Conservation (phyloP, 345 rosid species). For the Ceriops tagal region DNA sequence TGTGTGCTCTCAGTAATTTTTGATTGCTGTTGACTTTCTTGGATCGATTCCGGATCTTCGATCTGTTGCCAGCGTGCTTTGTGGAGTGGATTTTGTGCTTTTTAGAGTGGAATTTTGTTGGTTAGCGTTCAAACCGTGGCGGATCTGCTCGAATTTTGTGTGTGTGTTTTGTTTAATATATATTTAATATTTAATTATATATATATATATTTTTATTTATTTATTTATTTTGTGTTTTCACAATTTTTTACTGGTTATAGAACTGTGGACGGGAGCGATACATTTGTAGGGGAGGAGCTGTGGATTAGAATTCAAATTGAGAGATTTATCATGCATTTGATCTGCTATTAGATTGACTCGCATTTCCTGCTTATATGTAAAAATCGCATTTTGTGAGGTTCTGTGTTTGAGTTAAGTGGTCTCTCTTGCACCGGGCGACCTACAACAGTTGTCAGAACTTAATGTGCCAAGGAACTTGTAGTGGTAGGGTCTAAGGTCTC, state of each 20-base stretch:
- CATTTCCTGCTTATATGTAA: neutral
- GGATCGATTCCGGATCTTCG: conserved; percentile 1
- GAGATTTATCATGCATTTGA: conserved; percentile 2
- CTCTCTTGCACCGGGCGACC: too few relatives aligned
- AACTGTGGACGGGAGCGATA: neutral
- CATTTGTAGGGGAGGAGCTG: neutral
- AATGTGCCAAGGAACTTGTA: too few relatives aligned
- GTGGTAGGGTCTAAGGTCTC: too few relatives aligned
- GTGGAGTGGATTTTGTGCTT: neutral
- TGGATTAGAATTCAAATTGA: neutral
- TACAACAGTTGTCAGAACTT: too few relatives aligned
- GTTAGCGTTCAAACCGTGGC: neutral
- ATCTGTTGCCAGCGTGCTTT: neutral
- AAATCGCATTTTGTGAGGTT: neutral
- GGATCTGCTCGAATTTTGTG: conserved; percentile 20
- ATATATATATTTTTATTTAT: neutral
- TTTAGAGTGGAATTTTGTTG: conserved; percentile 2
- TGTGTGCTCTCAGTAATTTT: neutral
- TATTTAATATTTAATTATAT: too few relatives aligned
- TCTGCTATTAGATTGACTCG: neutral
- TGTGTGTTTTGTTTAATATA: neutral
- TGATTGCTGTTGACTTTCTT: too few relatives aligned
- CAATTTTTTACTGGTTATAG: neutral
- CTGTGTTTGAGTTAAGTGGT: too few relatives aligned
- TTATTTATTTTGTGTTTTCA: neutral